phyloP scores from a whole-genome alignment of 1,284 basidiomycete genomes.

The Psilocybe mexicana region DNA sequence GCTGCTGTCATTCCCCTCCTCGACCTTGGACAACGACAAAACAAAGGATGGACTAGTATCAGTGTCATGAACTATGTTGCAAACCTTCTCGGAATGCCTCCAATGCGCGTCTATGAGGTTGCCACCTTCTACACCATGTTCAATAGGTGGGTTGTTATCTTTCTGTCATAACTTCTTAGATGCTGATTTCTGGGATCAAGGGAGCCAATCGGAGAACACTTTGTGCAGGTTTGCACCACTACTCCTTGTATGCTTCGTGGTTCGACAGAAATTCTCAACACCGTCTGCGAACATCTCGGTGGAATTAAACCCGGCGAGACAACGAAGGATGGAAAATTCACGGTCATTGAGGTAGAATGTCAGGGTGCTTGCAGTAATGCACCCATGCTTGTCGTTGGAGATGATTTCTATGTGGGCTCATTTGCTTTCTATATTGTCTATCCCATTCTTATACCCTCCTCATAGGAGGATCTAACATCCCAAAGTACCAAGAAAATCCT shows the following conservation, averaged over 20 bases:
- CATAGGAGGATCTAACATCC: slow-evolving; percentile 94
- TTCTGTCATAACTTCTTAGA: neutral
- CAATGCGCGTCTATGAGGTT: slow-evolving; percentile 99
- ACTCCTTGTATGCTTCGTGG: slow-evolving; percentile 98
- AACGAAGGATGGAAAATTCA: slow-evolving; percentile 95
- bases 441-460: slow-evolving; percentile 15
- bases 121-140: slow-evolving; percentile 99
- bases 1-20: slow-evolving; percentile 96
- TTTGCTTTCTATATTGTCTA: neutral
- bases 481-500: slow-evolving; percentile 88
- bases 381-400: slow-evolving; percentile 97
- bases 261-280: slow-evolving; percentile 86
- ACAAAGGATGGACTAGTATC: slow-evolving; percentile 98
- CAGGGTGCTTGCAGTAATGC: slow-evolving; percentile 98
- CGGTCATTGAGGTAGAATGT: slow-evolving; percentile 97
- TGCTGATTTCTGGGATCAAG: slow-evolving; percentile 37
- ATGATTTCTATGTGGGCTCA: slow-evolving; percentile 88
- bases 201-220: slow-evolving; percentile 93
- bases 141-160: slow-evolving; percentile 65
- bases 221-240: slow-evolving; percentile 98
- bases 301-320: slow-evolving; percentile 89
- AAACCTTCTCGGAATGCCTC: slow-evolving; percentile 89
- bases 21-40: slow-evolving; percentile 96
- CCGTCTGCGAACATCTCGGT: slow-evolving; percentile 83
- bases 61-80: slow-evolving; percentile 99